These are phyloP conservation scores for Podospora australis DNA, from an alignment of 495 filamentous ascomycete species.

Conservation along the genomic window DNA sequence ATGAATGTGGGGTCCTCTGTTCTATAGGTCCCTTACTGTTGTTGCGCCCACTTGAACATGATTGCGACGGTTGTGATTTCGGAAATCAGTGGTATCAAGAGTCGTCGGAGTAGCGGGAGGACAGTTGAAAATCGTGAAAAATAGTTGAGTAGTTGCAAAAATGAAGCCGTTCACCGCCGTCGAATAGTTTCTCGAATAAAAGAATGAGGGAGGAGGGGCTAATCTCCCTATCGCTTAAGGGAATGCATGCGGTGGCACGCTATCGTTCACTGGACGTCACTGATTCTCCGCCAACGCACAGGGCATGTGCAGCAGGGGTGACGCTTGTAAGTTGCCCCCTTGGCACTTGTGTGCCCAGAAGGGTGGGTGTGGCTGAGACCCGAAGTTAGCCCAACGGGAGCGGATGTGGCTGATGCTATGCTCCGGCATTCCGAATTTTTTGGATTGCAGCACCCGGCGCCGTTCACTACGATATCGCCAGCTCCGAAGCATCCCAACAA, in stretches of 20 bases:
- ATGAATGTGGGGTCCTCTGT: slow-evolving; percentile 12
- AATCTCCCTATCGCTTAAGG: slow-evolving; percentile 1
- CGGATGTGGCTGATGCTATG: slow-evolving; percentile 14
- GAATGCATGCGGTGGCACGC: slow-evolving; percentile 2
- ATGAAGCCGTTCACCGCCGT: slow-evolving; percentile 21
- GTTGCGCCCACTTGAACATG: slow-evolving; percentile 48
- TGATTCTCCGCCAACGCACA: slow-evolving; percentile 4
- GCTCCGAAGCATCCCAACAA: not conserved
- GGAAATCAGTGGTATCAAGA: too few species aligned
- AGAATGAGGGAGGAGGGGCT: slow-evolving; percentile 6
- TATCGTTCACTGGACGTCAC: slow-evolving; percentile 12
- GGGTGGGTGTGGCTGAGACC: not conserved
- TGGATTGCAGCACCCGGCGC: slow-evolving; percentile 1
- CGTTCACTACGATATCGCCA: not conserved
- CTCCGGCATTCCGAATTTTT: slow-evolving; percentile 7
- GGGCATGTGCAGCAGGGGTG: not conserved
- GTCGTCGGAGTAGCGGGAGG: slow-evolving; percentile 5
- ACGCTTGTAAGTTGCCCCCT: not conserved
- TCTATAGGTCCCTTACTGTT: slow-evolving; percentile 30
- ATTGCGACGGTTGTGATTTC: slow-evolving; percentile 17
- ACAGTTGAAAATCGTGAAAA: slow-evolving; percentile 5
- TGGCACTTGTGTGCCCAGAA: not conserved
- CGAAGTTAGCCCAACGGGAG: not conserved
- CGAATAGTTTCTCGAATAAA: slow-evolving; percentile 17
- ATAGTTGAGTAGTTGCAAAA: slow-evolving; percentile 3